Conservation (phyloP, 2,329 filamentous ascomycete genomes). For the Metarhizium anisopliae region DNA sequence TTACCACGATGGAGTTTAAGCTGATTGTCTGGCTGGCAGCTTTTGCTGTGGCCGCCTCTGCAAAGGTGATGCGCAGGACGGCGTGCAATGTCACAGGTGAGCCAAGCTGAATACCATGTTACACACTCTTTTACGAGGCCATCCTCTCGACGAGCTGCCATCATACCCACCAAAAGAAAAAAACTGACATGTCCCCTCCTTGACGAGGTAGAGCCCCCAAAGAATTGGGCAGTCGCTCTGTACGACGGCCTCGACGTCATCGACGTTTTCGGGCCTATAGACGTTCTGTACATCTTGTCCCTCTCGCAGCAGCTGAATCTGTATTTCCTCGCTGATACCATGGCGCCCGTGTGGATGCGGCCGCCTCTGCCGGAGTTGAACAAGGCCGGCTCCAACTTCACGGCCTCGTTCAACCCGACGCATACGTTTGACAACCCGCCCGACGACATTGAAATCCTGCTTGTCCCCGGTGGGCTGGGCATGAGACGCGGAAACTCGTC, state of each 20-base stretch:
- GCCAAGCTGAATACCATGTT: too few relatives aligned
- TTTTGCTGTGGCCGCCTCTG: too few relatives aligned
- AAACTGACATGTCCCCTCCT: too few relatives aligned
- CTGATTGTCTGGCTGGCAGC: neutral
- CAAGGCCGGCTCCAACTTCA: slow-evolving; percentile 18
- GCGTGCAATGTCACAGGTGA: too few relatives aligned
- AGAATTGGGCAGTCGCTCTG: slow-evolving; percentile 4
- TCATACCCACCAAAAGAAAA: too few relatives aligned
- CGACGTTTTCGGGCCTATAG: slow-evolving; percentile 35
- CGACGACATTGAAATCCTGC: slow-evolving; percentile 41
- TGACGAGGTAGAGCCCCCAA: neutral
- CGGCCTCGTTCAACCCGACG: slow-evolving; percentile 27
- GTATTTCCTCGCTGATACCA: slow-evolving; percentile 26
- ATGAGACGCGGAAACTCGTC: slow-evolving; percentile 20
- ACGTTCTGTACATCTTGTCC: slow-evolving; percentile 31
- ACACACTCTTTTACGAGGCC: too few relatives aligned
- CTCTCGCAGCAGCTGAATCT: slow-evolving; percentile 25
- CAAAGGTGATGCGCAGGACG: too few relatives aligned
- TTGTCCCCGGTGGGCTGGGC: slow-evolving; percentile 55
- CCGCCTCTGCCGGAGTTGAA: slow-evolving; percentile 10
- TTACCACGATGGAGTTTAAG: neutral
- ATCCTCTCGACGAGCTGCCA: too few relatives aligned
- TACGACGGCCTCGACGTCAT: slow-evolving; percentile 8
- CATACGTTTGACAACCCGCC: slow-evolving; percentile 43
- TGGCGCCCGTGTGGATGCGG: slow-evolving; percentile 29